Percentiles rank a stretch among this genome's conserved stretches.
These are phyloP conservation scores for Apiospora malaysiana DNA, from an alignment of 2,329 filamentous ascomycete genomes.

Conservation along the genomic window DNA sequence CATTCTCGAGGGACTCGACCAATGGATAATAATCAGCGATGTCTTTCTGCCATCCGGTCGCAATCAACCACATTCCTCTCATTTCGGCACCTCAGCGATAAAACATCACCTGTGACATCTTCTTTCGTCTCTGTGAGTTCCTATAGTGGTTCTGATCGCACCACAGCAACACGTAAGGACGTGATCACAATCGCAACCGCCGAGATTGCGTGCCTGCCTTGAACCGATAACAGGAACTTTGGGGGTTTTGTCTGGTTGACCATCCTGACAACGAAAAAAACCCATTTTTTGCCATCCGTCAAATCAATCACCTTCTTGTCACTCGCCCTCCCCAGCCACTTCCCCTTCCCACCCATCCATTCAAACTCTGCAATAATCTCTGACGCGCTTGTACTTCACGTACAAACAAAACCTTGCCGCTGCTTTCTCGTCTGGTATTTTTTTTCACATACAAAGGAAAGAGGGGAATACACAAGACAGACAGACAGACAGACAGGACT, in stretches of 20 bases:
- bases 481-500: conserved; percentile 17
- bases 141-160: neutral
- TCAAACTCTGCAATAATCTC: conserved; percentile 14
- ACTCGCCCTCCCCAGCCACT: neutral
- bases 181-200: neutral
- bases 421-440: conserved; percentile 10
- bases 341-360: conserved; percentile 5
- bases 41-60: conserved; percentile 4
- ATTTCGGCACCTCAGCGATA: neutral
- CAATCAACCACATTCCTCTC: neutral
- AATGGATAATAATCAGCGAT: neutral
- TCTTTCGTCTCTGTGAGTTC: conserved; percentile 7
- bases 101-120: neutral
- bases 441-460: neutral
- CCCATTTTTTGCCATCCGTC: conserved; percentile 15
- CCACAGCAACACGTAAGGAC: conserved; percentile 5
- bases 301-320: conserved; percentile 13
- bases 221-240: conserved; percentile 6
- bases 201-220: conserved; percentile 9
- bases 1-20: conserved; percentile 16
- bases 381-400: conserved; percentile 5
- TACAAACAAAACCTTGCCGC: conserved; percentile 9
- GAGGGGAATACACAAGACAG: neutral
- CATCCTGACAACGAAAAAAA: conserved; percentile 16
- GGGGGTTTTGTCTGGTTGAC: neutral